Evolutionary conservation across 768 basidiomycete species (phyloP), one percentile per base, ranked within the genome.

Genomic region (Hypholoma fasciculare): DNA sequence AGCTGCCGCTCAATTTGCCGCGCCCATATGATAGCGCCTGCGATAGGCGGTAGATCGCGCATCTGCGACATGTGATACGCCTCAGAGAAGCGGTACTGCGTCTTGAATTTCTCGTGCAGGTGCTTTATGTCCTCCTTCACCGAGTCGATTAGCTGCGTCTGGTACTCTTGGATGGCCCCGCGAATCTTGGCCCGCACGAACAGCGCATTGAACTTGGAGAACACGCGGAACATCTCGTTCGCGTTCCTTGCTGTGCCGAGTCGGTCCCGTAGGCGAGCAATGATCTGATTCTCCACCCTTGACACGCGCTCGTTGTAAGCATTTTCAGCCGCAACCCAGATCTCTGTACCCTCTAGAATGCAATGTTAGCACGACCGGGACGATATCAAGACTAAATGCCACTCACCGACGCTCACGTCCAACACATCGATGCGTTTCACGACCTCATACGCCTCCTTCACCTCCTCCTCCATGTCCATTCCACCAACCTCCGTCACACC

Each of bases 141-240:
- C 4, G 94, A 96, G 64, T 99, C 97, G 62, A 99, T 99, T 14
- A 99, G 87, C 61, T 97, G 95, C 0, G 95, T 98, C 72, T 98
- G 97, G 66, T 98, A 98, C 72, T 98, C 97, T 82, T 97, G 94
- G 57, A 99, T 98, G 44, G 97, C 97, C 63, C 97, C 96, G 58
- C 94, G 89, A 73, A 96, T 96, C 92, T 98, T 97, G 8, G 94
- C 96, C 59, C 96, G 80, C 37, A 98, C 96, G 69, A 98, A 97
- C 37, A 98, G 74, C 0, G 95, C 92, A 70, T 99, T 98, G 79
- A 98, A 98, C 74, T 96, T 96, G 16, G 94, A 96, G 74, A 99
- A 98, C 46, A 98, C 96, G 52, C 96, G 83, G 76, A 99, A 98
- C 97, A 98, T 99, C 76, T 98, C 97, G 71, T 97, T 96, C 14